Conservation (phyloP, 768 basidiomycete species). For the Rhodotorula toruloides region DNA sequence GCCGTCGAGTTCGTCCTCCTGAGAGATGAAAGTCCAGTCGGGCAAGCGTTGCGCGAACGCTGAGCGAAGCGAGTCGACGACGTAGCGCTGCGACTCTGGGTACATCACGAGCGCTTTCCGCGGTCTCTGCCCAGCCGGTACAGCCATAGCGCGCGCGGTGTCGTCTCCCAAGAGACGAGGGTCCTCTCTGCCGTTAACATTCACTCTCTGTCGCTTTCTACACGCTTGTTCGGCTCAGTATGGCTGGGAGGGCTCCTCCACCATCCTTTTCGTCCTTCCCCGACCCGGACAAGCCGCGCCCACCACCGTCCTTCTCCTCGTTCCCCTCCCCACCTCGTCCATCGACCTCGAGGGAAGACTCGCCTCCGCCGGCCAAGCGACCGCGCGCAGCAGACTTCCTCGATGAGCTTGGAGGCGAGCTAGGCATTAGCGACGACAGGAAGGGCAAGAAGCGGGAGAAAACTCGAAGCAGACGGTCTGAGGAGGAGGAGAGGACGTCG, state of each 20-base stretch:
- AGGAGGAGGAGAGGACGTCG: neutral
- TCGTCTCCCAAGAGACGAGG: too few relatives aligned
- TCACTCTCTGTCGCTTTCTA: neutral
- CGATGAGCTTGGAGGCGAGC: slow-evolving; percentile 18
- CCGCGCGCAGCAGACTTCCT: slow-evolving; percentile 15
- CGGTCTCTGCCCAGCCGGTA: neutral
- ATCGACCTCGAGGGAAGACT: neutral
- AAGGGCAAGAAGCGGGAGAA: neutral
- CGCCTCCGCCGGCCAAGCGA: neutral
- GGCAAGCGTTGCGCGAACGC: slow-evolving; percentile 20
- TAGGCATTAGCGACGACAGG: slow-evolving; percentile 6
- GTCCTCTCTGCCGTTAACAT: neutral
- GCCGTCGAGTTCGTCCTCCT: slow-evolving; percentile 2
- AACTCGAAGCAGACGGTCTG: neutral
- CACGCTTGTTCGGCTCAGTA: neutral
- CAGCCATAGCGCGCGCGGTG: neutral
- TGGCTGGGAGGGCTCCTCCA: neutral
- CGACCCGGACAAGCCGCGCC: neutral
- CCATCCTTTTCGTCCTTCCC: slow-evolving; percentile 33
- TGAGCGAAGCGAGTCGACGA: slow-evolving; percentile 10
- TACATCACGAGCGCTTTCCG: slow-evolving; percentile 18
- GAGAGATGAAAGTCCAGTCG: slow-evolving; percentile 1
- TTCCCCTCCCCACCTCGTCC: slow-evolving; percentile 23
- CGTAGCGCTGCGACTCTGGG: slow-evolving; percentile 20
- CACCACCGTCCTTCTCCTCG: slow-evolving; percentile 16